Base-by-base conservation (phyloP, 768 basidiomycete genomes). In the Tricholoma sp. region DNA sequence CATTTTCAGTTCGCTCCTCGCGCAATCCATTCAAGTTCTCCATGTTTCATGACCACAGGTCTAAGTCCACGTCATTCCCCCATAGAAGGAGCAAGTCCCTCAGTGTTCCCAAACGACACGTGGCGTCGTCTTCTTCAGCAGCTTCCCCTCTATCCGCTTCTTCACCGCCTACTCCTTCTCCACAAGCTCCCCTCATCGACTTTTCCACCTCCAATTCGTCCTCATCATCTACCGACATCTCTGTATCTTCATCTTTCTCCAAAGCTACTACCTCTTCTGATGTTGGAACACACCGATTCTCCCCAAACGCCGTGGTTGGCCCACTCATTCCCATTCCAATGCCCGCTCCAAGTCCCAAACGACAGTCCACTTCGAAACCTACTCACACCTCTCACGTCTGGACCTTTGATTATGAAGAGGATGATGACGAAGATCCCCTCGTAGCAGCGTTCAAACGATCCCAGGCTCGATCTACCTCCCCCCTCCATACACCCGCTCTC, bases 241-340 rank as follows among this genome's bases (percentile, higher is more conserved):
- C 29, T n/a, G 13, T 13, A 24, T 29, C 55, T 2, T 29, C 33
- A 2, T 53, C 52, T n/a, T 17, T 41, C 36, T 48, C 20, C 33
- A n/a, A 37, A 13, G 41, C 45, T 18, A 60, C 63, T 8, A 36
- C 63, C 7, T 62, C 65, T 6, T 66, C 65, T 3, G 65, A 66
- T 45, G 48, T 66, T 8, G 65, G 65, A 3, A 61, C 61, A 18
- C 63, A 62, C 31, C 60, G 58, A 29, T 47, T 63, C 47, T 51
- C 54, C 28, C 42, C 61, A 20, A 53, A 42, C 9, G 34, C 49
- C 34, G 33, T 54, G 31, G 29, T 52, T 55, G 36, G 54, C 5
- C 64, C 63, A 4, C 63, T 66, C 39, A 64, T 66, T 39, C 63
- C 65, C 15, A 39, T 66, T 17, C 61, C 65, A 18, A 61, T 66